phyloP scores from a whole-genome alignment of 225 moss, liverwort and hornwort genomes.

The Neckera pumila region DNA sequence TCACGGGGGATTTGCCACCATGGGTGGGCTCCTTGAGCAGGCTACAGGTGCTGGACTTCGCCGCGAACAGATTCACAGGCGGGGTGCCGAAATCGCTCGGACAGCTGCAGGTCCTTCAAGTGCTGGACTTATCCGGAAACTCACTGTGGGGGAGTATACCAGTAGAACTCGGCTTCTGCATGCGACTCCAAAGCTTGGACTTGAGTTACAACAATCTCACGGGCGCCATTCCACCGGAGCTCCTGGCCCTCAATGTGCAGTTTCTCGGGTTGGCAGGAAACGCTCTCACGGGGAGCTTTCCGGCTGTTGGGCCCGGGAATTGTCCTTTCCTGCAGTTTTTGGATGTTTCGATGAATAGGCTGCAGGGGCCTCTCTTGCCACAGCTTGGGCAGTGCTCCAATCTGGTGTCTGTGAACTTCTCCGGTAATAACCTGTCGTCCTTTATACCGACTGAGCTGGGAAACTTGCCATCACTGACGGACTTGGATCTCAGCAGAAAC shows the following conservation, averaged over 20 bases:
- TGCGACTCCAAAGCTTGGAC: constrained; percentile 51
- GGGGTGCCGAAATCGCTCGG: constrained; percentile 50
- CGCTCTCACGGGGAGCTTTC: constrained; percentile 52
- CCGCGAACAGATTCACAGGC: constrained; percentile 50
- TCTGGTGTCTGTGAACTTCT: constrained; percentile 52
- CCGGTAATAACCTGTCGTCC: constrained; percentile 48
- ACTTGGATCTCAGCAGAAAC: constrained; percentile 71
- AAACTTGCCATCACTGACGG: constrained; percentile 34
- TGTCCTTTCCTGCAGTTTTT: constrained; percentile 66
- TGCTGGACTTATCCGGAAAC: constrained; percentile 43
- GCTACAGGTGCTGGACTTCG: constrained; percentile 59
- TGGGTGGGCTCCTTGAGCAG: constrained; percentile 63
- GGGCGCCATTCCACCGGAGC: constrained; percentile 46
- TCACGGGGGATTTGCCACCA: constrained; percentile 56
- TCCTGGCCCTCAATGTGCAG: constrained; percentile 48
- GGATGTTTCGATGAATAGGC: constrained; percentile 49
- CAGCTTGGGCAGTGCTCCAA: constrained; percentile 57
- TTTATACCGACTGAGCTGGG: constrained; percentile 56
- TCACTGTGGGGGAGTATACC: constrained; percentile 24
- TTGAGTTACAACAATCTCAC: constrained; percentile 64
- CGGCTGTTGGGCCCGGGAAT: constrained; percentile 23
- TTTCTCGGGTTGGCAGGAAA: constrained; percentile 55
- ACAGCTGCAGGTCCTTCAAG: constrained; percentile 39
- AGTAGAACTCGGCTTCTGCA: constrained; percentile 22
- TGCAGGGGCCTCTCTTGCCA: constrained; percentile 41